Evolutionary conservation across 2,329 filamentous ascomycete species (phyloP).

Genomic region (Pyrenochaeta sp.): DNA sequence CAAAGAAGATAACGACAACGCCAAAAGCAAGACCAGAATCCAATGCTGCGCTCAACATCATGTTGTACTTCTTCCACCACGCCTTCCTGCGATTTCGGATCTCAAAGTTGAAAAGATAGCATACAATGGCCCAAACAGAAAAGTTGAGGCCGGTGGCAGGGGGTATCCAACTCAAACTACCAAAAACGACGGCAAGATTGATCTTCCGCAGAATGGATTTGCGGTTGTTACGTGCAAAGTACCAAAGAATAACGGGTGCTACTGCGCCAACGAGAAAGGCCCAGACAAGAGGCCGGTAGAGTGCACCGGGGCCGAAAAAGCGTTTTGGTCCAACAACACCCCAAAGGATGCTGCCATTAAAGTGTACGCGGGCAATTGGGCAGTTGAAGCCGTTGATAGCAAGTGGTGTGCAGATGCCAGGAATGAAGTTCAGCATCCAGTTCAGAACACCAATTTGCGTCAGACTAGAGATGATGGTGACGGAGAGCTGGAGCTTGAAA

Average conservation of each 20-base stretch:
- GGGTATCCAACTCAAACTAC: constrained; percentile 84
- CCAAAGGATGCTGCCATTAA: constrained; percentile 90
- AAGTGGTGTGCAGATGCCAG: constrained; percentile 76
- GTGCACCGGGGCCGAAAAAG: constrained; percentile 79
- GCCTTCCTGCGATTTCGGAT: constrained; percentile 72
- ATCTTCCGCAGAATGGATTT: constrained; percentile 75
- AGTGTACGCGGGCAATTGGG: constrained; percentile 85
- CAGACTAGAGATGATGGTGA: constrained; percentile 76
- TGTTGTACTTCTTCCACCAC: constrained; percentile 93
- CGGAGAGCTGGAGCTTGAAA: constrained; percentile 79
- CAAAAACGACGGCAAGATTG: constrained; percentile 83
- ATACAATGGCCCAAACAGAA: constrained; percentile 84
- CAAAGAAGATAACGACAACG: constrained; percentile 84
- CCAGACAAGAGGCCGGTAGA: constrained; percentile 80
- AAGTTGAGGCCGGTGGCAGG: constrained; percentile 85
- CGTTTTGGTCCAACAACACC: constrained; percentile 83
- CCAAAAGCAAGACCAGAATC: constrained; percentile 85
- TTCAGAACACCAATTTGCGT: constrained; percentile 86
- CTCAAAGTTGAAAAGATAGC: constrained; percentile 82
- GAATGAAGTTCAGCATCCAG: constrained; percentile 86
- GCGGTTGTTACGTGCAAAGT: constrained; percentile 66
- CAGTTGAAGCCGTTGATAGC: constrained; percentile 91
- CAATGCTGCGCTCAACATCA: constrained; percentile 83
- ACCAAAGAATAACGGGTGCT: constrained; percentile 76
- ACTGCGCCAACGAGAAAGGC: constrained; percentile 80